Evolutionary conservation across 768 basidiomycete genomes (phyloP).

Genomic region (Leccinum rimulosum): DNA sequence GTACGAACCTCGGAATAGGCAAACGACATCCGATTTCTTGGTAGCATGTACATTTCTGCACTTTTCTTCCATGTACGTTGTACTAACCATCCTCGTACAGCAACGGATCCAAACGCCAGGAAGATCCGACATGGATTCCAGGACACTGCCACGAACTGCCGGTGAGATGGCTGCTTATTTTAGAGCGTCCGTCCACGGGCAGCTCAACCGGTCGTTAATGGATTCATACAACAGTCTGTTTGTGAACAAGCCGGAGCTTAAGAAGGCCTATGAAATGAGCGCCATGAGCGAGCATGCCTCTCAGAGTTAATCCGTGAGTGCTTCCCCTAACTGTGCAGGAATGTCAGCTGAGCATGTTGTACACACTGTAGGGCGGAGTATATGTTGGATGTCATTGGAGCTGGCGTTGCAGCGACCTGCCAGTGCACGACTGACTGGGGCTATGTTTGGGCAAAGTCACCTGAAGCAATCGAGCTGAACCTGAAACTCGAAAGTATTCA

Average conservation of each 20-base stretch:
- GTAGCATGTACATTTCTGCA: constrained; percentile 42
- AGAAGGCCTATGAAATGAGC: constrained; percentile 43
- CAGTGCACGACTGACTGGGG: constrained; percentile 45
- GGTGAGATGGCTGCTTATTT: constrained; percentile 56
- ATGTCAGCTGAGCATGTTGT: neutral
- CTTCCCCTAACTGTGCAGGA: neutral
- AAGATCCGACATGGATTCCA: constrained; percentile 43
- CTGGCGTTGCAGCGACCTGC: constrained; percentile 47
- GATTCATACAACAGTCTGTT: constrained; percentile 42
- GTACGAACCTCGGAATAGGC: constrained; percentile 50
- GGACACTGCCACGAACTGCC: constrained; percentile 47
- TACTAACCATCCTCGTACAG: constrained; percentile 14
- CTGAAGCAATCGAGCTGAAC: constrained; percentile 37
- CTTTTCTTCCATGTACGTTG: neutral
- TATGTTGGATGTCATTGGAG: constrained; percentile 54
- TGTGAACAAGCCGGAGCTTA: constrained; percentile 44
- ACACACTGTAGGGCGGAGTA: constrained; percentile 39
- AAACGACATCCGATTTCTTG: constrained; percentile 61
- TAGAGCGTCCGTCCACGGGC: constrained; percentile 37
- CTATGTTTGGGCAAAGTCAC: constrained; percentile 44
- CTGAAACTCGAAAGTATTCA: constrained; percentile 45
- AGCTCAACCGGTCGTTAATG: constrained; percentile 45
- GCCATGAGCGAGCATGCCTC: constrained; percentile 48
- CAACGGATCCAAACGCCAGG: constrained; percentile 61
- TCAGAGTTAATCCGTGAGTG: constrained; percentile 33